A percentile compares a stretch with the other conserved stretches of the same genome.
These are phyloP conservation scores for Rhizopus delemar DNA, from an alignment of 371 early-diverging fungal genomes.

Conservation along the genomic window DNA sequence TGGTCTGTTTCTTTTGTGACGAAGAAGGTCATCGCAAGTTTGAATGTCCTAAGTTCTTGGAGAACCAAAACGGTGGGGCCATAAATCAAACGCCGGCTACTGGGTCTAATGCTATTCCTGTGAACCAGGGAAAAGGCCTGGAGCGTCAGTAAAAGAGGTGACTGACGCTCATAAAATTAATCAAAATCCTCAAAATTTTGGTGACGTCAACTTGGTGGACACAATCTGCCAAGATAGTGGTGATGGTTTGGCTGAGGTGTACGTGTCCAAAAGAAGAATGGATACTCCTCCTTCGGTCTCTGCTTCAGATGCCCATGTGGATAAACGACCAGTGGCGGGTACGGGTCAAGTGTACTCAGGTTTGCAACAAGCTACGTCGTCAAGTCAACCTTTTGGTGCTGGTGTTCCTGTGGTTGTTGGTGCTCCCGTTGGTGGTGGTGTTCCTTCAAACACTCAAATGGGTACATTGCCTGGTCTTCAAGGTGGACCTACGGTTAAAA, in stretches of 20 bases:
- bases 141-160: constrained; percentile 4
- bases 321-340: too few relatives aligned
- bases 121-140: constrained; percentile 12
- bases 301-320: not conserved
- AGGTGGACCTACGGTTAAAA: too few relatives aligned
- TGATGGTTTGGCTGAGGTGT: not conserved
- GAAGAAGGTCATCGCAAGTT: constrained; percentile 1
- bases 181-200: constrained; percentile 8
- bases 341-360: too few relatives aligned
- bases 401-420: not conserved
- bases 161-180: not conserved
- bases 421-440: not conserved
- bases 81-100: not conserved
- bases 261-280: not conserved
- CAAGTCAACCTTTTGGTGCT: not conserved
- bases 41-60: not conserved
- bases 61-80: not conserved
- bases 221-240: not conserved
- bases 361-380: too few relatives aligned
- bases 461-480: too few relatives aligned
- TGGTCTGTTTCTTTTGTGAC: not conserved
- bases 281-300: not conserved
- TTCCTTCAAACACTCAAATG: not conserved
- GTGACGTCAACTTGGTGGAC: constrained; percentile 6
- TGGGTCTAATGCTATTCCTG: not conserved